These are phyloP conservation scores for Claviceps humidiphila DNA, from an alignment of 2,329 filamentous ascomycete species.

Conservation along the genomic window DNA sequence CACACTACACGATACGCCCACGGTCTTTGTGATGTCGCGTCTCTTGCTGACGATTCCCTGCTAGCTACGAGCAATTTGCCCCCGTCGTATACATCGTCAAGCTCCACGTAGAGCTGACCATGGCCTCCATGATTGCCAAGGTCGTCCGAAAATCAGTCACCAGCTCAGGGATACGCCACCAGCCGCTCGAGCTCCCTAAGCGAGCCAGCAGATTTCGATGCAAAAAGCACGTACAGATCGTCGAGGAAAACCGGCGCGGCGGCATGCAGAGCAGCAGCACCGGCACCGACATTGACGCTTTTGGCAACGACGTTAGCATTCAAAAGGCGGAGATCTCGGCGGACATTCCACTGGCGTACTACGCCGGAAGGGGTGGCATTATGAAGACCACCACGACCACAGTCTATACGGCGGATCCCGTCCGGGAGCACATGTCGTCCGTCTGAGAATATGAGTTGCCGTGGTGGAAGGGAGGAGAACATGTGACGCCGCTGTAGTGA, in stretches of 20 bases:
- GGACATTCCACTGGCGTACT: neutral
- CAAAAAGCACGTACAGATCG: neutral
- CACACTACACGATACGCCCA: no score
- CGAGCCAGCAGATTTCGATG: neutral
- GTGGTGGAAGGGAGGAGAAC: neutral
- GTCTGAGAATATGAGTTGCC: no score
- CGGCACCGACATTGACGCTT: neutral
- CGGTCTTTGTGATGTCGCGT: no score
- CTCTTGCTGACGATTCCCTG: neutral
- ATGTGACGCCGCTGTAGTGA: no score
- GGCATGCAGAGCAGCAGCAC: neutral
- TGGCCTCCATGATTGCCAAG: slow-evolving; percentile 36
- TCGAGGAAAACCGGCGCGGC: neutral
- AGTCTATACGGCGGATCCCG: neutral
- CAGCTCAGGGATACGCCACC: neutral
- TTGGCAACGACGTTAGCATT: slow-evolving; percentile 4
- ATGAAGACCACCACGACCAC: slow-evolving; percentile 1
- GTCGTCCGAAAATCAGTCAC: slow-evolving; percentile 11
- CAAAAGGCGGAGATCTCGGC: neutral
- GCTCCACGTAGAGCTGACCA: slow-evolving; percentile 38
- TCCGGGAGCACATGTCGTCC: neutral
- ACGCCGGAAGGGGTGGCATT: neutral
- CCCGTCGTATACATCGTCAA: slow-evolving; percentile 39
- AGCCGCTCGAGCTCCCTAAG: neutral
- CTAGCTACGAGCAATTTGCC: slow-evolving; percentile 31